phyloP scores from a whole-genome alignment of 2,329 filamentous ascomycete species.

The Trichoderma lentiforme region DNA sequence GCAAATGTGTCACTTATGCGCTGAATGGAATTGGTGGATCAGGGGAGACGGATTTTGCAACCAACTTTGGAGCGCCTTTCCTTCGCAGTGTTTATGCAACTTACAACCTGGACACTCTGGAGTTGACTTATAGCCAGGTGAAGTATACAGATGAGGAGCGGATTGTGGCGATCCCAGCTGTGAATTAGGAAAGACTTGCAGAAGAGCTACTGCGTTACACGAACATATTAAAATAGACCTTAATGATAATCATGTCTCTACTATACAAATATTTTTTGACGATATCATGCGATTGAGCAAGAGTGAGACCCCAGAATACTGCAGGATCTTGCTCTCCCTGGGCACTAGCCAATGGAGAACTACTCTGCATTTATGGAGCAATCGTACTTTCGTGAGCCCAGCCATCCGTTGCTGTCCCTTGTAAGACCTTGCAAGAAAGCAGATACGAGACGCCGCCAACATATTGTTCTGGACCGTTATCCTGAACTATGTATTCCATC shows the following conservation, averaged over 20 bases:
- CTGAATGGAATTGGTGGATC: neutral
- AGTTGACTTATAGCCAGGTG: neutral
- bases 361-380: neutral
- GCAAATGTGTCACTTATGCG: constrained; percentile 1
- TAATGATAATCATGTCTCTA: neutral
- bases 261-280: neutral
- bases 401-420: neutral
- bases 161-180: neutral
- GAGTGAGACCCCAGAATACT: neutral
- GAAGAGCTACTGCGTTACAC: neutral
- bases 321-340: neutral
- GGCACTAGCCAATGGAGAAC: neutral
- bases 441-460: neutral
- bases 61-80: neutral
- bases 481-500: too few relatives aligned
- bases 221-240: neutral
- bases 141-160: constrained; percentile 1
- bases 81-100: constrained; percentile 4
- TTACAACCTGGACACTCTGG: neutral
- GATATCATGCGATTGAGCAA: neutral
- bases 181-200: neutral
- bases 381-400: neutral
- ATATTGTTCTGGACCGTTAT: neutral
- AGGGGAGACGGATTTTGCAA: neutral
- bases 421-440: neutral